Percentiles rank a stretch among this genome's conserved stretches.
phyloP scores from a whole-genome alignment of 495 filamentous ascomycete species.

The Trichodelitschia bisporula region DNA sequence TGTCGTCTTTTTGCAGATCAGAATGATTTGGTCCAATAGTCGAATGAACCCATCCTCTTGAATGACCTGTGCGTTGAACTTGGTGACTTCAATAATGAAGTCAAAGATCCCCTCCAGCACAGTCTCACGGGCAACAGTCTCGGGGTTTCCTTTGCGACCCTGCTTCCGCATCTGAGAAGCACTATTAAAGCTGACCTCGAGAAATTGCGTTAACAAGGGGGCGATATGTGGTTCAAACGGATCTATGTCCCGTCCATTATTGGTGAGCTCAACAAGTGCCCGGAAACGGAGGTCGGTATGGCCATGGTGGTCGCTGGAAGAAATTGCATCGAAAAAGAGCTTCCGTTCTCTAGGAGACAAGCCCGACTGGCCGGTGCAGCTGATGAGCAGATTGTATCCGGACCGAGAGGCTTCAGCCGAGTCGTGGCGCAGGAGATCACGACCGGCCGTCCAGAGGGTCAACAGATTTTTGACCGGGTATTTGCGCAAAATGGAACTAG shows the following conservation, averaged over 20 bases:
- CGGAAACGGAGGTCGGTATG: constrained; percentile 39
- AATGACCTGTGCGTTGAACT: constrained; percentile 58
- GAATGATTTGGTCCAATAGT: constrained; percentile 41
- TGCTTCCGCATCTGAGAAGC: constrained; percentile 5
- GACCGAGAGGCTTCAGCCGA: constrained; percentile 27
- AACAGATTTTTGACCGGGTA: not conserved
- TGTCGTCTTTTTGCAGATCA: constrained; percentile 52
- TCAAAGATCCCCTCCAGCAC: constrained; percentile 40
- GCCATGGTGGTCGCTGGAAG: constrained; percentile 22
- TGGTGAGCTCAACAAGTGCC: constrained; percentile 35
- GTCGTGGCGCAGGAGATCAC: constrained; percentile 30
- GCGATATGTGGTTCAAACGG: constrained; percentile 39
- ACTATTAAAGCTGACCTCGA: constrained; percentile 27
- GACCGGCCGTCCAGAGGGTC: not conserved
- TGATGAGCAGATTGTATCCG: constrained; percentile 36
- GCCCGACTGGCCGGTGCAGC: constrained; percentile 33
- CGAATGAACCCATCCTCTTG: constrained; percentile 36
- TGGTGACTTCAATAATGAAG: constrained; percentile 57
- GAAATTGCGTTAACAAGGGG: constrained; percentile 30
- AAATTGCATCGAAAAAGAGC: constrained; percentile 36
- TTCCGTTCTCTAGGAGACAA: constrained; percentile 38
- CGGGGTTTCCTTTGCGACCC: constrained; percentile 22
- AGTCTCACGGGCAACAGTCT: constrained; percentile 32
- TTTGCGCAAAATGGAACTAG: not conserved
- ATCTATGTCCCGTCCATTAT: constrained; percentile 33